These are phyloP conservation scores for Beauveria sp. DNA, from an alignment of 2,329 filamentous ascomycete genomes.

Conservation along the genomic window DNA sequence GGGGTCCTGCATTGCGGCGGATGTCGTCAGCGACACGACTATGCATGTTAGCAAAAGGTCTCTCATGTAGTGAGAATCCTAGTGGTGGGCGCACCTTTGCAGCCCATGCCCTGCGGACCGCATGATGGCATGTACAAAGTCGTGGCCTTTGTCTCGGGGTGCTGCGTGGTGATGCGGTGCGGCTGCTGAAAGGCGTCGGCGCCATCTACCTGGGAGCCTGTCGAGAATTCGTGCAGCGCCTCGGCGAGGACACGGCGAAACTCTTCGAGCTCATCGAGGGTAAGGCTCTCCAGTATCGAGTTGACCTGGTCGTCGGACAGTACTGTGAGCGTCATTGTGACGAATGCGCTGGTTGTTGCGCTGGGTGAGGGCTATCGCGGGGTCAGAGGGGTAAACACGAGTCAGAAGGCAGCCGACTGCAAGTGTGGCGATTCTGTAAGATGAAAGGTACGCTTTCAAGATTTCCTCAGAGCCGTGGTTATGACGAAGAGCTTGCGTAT, in stretches of 20 bases:
- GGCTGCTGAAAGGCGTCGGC: conserved; percentile 47
- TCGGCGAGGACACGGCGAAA: conserved; percentile 42
- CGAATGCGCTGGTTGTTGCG: neutral
- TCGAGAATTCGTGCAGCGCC: conserved; percentile 56
- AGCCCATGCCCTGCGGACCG: conserved; percentile 53
- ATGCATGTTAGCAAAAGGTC: neutral
- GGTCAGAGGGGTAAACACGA: conserved; percentile 1
- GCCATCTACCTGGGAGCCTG: conserved; percentile 37
- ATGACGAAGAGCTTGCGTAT: neutral
- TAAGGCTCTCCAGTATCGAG: conserved; percentile 45
- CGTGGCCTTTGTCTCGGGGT: conserved; percentile 42
- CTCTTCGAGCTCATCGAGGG: conserved; percentile 41
- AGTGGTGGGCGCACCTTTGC: conserved; percentile 47
- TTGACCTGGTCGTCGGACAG: conserved; percentile 51
- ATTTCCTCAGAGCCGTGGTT: neutral
- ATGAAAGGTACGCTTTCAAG: neutral
- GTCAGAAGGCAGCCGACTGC: neutral
- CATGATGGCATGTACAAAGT: conserved; percentile 71
- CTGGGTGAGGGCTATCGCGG: conserved; percentile 1
- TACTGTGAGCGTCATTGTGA: conserved; percentile 48
- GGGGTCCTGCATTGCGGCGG: conserved; percentile 22
- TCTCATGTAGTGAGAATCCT: neutral
- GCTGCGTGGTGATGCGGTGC: conserved; percentile 41
- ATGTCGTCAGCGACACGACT: conserved; percentile 57
- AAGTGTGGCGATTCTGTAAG: neutral